Evolutionary conservation across 2,329 filamentous ascomycete genomes (phyloP), one percentile per base, ranked within the genome.

Genomic region (Ophiostoma perfectum): DNA sequence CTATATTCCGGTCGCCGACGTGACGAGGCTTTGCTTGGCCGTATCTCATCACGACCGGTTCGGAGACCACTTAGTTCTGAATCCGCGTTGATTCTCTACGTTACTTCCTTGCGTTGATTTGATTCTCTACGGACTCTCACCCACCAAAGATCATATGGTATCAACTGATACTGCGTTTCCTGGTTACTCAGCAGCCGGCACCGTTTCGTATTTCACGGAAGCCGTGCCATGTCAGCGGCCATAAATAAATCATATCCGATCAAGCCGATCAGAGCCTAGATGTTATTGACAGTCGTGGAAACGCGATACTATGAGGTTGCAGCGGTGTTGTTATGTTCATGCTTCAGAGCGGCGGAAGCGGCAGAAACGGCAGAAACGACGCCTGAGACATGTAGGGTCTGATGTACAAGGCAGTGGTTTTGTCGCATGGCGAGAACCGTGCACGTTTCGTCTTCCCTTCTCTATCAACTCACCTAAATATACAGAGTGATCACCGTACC

Each of bases 401-500:
- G 55, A 60, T 60, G 55, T 38, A 60, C 27, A 14, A 60, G 27
- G 6, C 55, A 60, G 12, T 36, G 55, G 55, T 60, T 55, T 55
- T 60, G 27, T 38, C 55, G 55, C 55, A 60, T 38, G 5, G 55
- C 55, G 55, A 60, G 55, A 60, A 60, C 55, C 55, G 55, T 60
- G 55, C 55, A 27, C 27, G 49, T 55, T 55, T 60, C 55, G 55
- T 38, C 0, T 58, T 55, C n/a, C 2, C 4, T 11, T 55, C n/a
- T 55, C 14, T 14, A 27, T 5, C 14, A 27, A 27, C 27, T 27
- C 27, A 27, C 27, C 27, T 27, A 27, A 27, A 27, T 27, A 27
- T 27, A 27, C 27, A 27, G 27, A 27, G 27, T 27, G 27, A 27
- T 27, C 27, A 27, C 27, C 27, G 27, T 27, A 27, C 27, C 27